Percentiles rank a stretch among this genome's conserved stretches.
Evolutionary conservation across 1,284 basidiomycete species (phyloP).

Genomic region (Ustilago loliicola): DNA sequence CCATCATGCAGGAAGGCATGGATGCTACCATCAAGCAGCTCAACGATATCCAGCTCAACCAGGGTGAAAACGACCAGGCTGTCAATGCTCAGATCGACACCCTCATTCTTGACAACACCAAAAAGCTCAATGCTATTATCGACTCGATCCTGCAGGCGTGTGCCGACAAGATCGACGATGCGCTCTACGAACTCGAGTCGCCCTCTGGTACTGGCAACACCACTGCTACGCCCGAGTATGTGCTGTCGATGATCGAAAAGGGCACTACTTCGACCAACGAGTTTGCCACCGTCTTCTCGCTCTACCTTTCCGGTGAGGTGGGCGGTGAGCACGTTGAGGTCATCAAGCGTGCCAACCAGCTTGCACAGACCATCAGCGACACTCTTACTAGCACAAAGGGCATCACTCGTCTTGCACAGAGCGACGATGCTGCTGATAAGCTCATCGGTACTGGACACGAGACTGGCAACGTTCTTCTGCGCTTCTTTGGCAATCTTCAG

Average conservation of each 20-base stretch:
- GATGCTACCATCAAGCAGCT: conserved; percentile 92
- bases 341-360: conserved; percentile 96
- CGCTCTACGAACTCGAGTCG: conserved; percentile 96
- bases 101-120: conserved; percentile 94
- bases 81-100: conserved; percentile 97
- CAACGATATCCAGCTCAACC: conserved; percentile 86
- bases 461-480: conserved; percentile 87
- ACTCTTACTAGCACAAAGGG: conserved; percentile 94
- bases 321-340: conserved; percentile 97
- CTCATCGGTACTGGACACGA: conserved; percentile 86
- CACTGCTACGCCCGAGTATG: conserved; percentile 97
- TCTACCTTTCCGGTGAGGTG: conserved; percentile 86
- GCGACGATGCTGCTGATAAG: conserved; percentile 91
- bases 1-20: conserved; percentile 96
- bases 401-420: conserved; percentile 89
- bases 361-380: conserved; percentile 92
- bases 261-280: conserved; percentile 92
- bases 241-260: conserved; percentile 98
- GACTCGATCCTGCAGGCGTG: conserved; percentile 96
- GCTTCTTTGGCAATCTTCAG: conserved; percentile 95
- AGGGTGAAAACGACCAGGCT: conserved; percentile 86
- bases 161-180: conserved; percentile 95
- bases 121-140: conserved; percentile 98
- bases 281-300: conserved; percentile 93
- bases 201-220: conserved; percentile 92